A percentile compares a stretch with the other conserved stretches of the same genome.
These are phyloP conservation scores for Penicillium sp. DNA, from an alignment of 2,329 filamentous ascomycete genomes.

Conservation along the genomic window DNA sequence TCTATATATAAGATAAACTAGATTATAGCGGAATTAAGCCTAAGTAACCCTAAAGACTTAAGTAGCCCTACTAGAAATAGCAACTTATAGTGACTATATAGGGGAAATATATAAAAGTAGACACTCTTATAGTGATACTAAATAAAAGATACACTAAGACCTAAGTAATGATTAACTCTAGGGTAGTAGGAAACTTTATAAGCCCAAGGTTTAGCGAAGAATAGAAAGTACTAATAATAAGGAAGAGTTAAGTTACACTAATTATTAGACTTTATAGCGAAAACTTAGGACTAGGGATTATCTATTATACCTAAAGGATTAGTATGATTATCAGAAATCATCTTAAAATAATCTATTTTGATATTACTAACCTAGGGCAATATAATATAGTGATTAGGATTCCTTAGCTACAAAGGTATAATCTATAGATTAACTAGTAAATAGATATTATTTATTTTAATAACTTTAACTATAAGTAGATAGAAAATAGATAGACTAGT, in stretches of 20 bases:
- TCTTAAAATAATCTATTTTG: neutral
- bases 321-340: neutral
- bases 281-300: neutral
- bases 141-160: too few species aligned
- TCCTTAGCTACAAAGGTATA: constrained; percentile 6
- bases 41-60: too few species aligned
- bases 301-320: neutral
- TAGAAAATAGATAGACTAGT: constrained; percentile 1
- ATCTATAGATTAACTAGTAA: constrained; percentile 5
- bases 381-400: neutral
- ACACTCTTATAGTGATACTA: too few species aligned
- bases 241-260: neutral
- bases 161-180: constrained; percentile 7
- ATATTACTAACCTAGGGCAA: neutral
- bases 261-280: neutral
- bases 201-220: neutral
- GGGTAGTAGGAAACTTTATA: constrained; percentile 4
- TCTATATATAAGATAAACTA: too few species aligned
- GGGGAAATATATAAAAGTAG: too few species aligned
- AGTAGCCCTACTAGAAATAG: too few species aligned
- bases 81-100: too few species aligned
- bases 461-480: constrained; percentile 10
- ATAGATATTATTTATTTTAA: constrained; percentile 1
- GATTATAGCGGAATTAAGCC: too few species aligned
- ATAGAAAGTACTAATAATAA: neutral